Percentiles rank a stretch among this genome's conserved stretches.
Conservation (phyloP, 768 basidiomycete species). For the Jaapia argillacea region DNA sequence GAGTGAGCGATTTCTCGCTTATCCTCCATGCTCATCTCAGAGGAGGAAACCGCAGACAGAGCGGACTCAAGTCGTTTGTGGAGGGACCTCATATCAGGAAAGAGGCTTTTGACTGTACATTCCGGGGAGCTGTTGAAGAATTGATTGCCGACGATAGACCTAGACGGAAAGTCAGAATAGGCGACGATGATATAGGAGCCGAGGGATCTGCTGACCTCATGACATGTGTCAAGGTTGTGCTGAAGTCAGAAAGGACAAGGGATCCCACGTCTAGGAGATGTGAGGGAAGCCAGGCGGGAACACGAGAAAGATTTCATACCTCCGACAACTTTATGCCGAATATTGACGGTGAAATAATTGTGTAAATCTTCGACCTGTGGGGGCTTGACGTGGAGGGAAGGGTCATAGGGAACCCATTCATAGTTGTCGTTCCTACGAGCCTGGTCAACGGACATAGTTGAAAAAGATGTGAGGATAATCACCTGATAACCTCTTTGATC, state of each 20-base stretch:
- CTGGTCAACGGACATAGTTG: too few relatives aligned
- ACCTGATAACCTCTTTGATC: too few relatives aligned
- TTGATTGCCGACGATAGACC: neutral
- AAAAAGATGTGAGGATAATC: too few relatives aligned
- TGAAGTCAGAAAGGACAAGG: neutral
- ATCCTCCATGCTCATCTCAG: neutral
- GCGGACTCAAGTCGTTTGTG: neutral
- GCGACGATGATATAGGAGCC: neutral
- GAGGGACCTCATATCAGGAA: neutral
- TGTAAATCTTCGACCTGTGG: conserved; percentile 8
- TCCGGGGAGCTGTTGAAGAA: neutral
- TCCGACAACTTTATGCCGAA: conserved; percentile 2
- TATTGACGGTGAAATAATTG: conserved; percentile 14
- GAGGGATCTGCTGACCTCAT: neutral
- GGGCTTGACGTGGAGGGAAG: too few relatives aligned
- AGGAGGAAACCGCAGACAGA: neutral
- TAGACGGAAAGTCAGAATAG: neutral
- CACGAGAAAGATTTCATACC: neutral
- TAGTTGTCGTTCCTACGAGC: too few relatives aligned
- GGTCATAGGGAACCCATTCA: too few relatives aligned
- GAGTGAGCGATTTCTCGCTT: neutral
- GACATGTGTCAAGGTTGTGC: neutral
- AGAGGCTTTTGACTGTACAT: neutral
- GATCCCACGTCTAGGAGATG: neutral
- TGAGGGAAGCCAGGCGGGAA: neutral